These are phyloP conservation scores for Flaveria linearis DNA, from an alignment of 129 eudicot species.

Conservation along the genomic window DNA sequence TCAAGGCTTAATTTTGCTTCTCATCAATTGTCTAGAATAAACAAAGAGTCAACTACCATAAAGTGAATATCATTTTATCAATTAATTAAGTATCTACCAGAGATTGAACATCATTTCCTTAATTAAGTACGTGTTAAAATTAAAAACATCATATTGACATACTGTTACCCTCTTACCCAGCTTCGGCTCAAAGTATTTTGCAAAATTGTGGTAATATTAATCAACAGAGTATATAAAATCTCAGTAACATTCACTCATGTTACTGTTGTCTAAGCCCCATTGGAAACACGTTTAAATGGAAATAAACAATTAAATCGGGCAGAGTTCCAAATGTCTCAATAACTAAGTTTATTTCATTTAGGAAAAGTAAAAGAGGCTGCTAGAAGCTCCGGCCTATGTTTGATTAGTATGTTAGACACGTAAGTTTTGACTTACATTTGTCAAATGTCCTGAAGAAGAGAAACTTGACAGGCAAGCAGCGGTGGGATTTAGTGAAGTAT, in stretches of 20 bases:
- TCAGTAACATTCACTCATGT: no score
- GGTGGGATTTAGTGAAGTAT: conserved; percentile 11
- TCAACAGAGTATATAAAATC: background rate
- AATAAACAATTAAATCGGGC: no score
- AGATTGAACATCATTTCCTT: background rate
- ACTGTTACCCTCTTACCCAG: background rate
- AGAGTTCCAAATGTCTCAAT: no score
- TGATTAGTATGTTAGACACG: no score
- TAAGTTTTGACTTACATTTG: conserved; percentile 33
- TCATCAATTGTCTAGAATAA: background rate
- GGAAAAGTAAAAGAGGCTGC: no score
- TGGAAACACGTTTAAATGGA: no score
- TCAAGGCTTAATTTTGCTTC: background rate
- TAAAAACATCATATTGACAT: background rate
- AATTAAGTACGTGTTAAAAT: background rate
- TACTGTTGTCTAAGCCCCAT: no score
- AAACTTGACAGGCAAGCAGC: conserved; percentile 5
- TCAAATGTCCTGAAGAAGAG: conserved; percentile 32
- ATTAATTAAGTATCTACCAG: background rate
- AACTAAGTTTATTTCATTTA: no score
- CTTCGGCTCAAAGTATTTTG: background rate
- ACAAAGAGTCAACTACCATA: no score
- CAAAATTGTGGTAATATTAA: no score
- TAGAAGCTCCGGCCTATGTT: background rate
- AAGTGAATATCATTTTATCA: no score